Evolutionary conservation across 768 basidiomycete genomes (phyloP), one percentile per base, ranked within the genome.

Genomic region (Austroboletus eburneus): DNA sequence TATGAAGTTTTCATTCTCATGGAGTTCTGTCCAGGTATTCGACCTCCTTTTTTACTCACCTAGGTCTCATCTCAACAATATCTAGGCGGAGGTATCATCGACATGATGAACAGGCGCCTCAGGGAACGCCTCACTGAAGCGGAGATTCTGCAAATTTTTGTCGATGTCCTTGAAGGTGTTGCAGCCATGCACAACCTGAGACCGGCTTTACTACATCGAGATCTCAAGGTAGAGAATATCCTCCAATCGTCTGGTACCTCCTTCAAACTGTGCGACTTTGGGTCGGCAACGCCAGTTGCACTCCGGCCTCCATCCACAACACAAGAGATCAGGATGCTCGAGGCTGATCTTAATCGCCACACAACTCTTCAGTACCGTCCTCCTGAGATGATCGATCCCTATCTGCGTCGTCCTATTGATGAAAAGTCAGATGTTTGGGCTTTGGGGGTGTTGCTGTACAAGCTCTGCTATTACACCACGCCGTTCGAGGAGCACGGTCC

Each of bases 351-450:
- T 38, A 94, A 95, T 65, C 79, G 85, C 56, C 88, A 96, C 59
- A 99, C 96, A 3, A 99, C 96, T 4, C 74, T 98, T 51, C 96
- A 98, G 65, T 99, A 99, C 63, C 77, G 96, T 36, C 91, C 95
- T n/a, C 95, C 96, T 2, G 96, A 99, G 69, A 96, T 99, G 91
- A 87, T 98, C 14, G 95, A 99, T 61, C 80, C 85, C 0, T 87
- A 87, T 65, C 76, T 85, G 21, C 77, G 90, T 51, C 76, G 88
- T 48, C 85, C 88, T 2, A 78, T 93, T 27, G 91, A 93, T 62
- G 91, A 94, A 66, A 95, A 93, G 71, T 89, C 87, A 65, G 95
- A 99, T 59, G 86, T 99, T 0, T 99, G 96, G 96, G 96, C 96
- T 0, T 76, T 99, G 20, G 96, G 95, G 20, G 93, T 98, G 14